Evolutionary conservation across 305 asterid genomes (phyloP).

Genomic region (Coffea humblotiana): DNA sequence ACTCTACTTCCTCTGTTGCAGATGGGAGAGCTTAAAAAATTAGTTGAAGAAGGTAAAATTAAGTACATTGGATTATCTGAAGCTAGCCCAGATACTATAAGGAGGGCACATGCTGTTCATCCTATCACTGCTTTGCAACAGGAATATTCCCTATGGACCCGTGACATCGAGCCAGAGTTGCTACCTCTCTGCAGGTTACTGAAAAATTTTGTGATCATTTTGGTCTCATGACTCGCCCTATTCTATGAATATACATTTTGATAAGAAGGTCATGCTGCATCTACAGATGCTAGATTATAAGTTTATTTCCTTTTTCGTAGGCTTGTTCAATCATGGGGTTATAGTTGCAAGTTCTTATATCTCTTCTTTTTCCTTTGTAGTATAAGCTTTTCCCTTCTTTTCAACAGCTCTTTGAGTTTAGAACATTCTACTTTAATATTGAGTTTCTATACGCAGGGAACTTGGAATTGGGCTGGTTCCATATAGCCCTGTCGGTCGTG

Average conservation of each 20-base stretch:
- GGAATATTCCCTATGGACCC: conserved; percentile 67
- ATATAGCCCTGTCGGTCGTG: conserved; percentile 61
- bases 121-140: conserved; percentile 63
- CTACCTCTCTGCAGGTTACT: conserved; percentile 61
- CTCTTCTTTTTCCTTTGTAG: neutral
- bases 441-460: conserved; percentile 36
- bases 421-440: neutral
- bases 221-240: neutral
- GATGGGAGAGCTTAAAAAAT: conserved; percentile 40
- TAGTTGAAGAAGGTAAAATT: conserved; percentile 69
- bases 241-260: neutral
- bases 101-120: conserved; percentile 70
- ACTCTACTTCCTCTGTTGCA: conserved; percentile 6
- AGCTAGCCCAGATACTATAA: conserved; percentile 61
- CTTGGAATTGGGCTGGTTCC: conserved; percentile 68
- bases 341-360: neutral
- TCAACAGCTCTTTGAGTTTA: neutral
- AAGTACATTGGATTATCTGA: conserved; percentile 68
- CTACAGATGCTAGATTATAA: neutral
- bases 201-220: neutral
- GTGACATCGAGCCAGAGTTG: conserved; percentile 56
- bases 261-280: too few species aligned
- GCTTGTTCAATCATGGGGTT: neutral
- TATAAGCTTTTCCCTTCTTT: neutral
- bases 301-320: neutral